Base-by-base conservation (phyloP, 2,329 filamentous ascomycete genomes). In the Colletotrichum simmondsii region DNA sequence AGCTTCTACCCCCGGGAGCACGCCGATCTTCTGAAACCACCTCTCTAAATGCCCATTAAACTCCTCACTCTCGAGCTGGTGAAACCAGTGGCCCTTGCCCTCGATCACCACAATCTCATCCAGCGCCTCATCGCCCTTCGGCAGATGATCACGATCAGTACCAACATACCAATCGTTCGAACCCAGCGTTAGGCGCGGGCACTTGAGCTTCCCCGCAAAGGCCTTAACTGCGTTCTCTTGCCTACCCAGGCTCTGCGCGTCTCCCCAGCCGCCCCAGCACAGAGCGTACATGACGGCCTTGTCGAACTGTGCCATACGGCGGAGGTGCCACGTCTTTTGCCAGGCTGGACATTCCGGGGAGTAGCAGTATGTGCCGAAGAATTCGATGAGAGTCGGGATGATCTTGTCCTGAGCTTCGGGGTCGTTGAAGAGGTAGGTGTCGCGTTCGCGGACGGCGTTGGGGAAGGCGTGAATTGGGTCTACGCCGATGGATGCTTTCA, bases 291-390 rank as follows among this genome's bases (percentile, higher is more conserved):
- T 32, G 24, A 68, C 49, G 5, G 70, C 71, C 19, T 58, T 57
- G 71, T 73, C 71, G 8, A 63, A 30, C 57, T 71, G 58, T 24
- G 37, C 49, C 62, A 69, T 65, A 5, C 57, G 62, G 16, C 71
- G 62, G 16, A 65, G 57, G 24, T 66, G 67, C 71, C 71, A 73
- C 12, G 67, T 70, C 30, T 60, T 65, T 30, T 66, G 71, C 67
- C 71, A 67, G 16, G 42, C 35, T 2, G 71, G 68, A 16, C 62
- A 52, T 7, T 8, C 37, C 10, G 65, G 53, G 2, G 35, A 24
- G 59, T 66, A 71, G 32, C 35, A 28, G 14, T 16, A 32, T 11
- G 10, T 35, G 26, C 52, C 16, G n/a, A 73, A 58, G 46, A 30
- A 22, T 16, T 54, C 66, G 5, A 65, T 22, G n/a, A 61, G 11